Evolutionary conservation across 768 basidiomycete species (phyloP).

Genomic region (Solioccasus polychromus): DNA sequence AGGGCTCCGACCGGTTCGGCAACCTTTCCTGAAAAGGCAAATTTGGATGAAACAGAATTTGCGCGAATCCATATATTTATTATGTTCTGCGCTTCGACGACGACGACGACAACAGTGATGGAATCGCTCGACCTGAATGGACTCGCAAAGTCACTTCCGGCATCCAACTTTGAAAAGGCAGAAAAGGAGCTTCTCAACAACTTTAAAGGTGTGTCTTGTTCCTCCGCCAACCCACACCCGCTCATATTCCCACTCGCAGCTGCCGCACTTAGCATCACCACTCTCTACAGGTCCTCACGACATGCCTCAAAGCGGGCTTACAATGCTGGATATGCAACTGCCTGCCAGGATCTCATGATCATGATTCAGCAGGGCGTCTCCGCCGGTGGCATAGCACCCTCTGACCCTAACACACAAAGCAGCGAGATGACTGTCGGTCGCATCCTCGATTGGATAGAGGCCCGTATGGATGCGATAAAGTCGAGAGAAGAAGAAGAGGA

Average conservation of each 20-base stretch:
- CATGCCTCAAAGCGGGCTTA: conserved; percentile 77
- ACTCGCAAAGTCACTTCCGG: conserved; percentile 72
- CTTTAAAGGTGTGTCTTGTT: conserved; percentile 59
- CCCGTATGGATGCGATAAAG: conserved; percentile 71
- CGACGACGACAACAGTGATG: conserved; percentile 38
- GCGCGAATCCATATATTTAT: too few relatives aligned
- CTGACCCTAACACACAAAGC: conserved; percentile 43
- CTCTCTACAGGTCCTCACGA: conserved; percentile 76
- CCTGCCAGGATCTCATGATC: conserved; percentile 75
- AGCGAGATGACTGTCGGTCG: conserved; percentile 72
- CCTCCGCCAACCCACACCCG: not conserved
- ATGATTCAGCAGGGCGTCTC: conserved; percentile 86
- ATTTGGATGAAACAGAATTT: too few relatives aligned
- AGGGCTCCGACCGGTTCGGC: too few relatives aligned
- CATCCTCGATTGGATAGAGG: conserved; percentile 86
- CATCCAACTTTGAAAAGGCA: conserved; percentile 65
- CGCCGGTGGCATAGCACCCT: conserved; percentile 43
- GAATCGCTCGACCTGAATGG: conserved; percentile 79
- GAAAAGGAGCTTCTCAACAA: conserved; percentile 81
- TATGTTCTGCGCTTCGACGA: too few relatives aligned
- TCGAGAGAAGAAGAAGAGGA: conserved; percentile 78
- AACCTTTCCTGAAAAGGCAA: too few relatives aligned
- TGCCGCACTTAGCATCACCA: conserved; percentile 81
- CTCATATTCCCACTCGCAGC: conserved; percentile 43
- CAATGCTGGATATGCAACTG: conserved; percentile 75